These are phyloP conservation scores for Penicillium sp. DNA, from an alignment of 2,329 filamentous ascomycete genomes.

Conservation along the genomic window DNA sequence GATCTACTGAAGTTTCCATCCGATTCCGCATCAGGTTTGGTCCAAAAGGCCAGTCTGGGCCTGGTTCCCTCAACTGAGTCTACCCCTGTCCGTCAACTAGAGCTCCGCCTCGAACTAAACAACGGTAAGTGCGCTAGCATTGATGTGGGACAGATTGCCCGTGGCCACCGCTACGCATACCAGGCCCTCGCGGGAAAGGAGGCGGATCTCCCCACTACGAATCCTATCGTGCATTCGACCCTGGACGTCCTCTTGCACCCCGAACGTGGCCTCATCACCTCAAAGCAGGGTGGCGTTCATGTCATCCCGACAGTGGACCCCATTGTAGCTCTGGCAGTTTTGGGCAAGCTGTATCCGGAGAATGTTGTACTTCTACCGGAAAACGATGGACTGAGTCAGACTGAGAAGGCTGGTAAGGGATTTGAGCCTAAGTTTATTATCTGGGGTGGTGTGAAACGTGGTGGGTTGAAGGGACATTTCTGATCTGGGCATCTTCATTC, in stretches of 20 bases:
- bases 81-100: conserved; percentile 12
- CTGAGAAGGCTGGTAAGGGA: conserved; percentile 21
- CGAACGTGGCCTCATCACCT: conserved; percentile 9
- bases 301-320: conserved; percentile 17
- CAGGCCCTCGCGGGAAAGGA: too few relatives aligned
- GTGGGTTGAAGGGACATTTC: conserved; percentile 12
- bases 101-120: conserved; percentile 13
- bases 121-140: conserved; percentile 13
- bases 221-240: conserved; percentile 2
- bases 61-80: too few relatives aligned
- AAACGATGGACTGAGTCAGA: conserved; percentile 5
- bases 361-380: conserved; percentile 24
- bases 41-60: too few relatives aligned
- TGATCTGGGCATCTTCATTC: too few relatives aligned
- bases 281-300: conserved; percentile 22
- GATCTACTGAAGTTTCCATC: too few relatives aligned
- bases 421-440: conserved; percentile 26
- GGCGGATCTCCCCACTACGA: too few relatives aligned
- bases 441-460: conserved; percentile 21
- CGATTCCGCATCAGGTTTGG: too few relatives aligned
- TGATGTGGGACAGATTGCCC: conserved; percentile 27
- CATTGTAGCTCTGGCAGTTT: conserved; percentile 20
- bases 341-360: conserved; percentile 29
- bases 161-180: conserved; percentile 29
- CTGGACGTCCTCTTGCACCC: conserved; percentile 1